Conservation (phyloP, 768 basidiomycete species). For the Saitozyma sp. region DNA sequence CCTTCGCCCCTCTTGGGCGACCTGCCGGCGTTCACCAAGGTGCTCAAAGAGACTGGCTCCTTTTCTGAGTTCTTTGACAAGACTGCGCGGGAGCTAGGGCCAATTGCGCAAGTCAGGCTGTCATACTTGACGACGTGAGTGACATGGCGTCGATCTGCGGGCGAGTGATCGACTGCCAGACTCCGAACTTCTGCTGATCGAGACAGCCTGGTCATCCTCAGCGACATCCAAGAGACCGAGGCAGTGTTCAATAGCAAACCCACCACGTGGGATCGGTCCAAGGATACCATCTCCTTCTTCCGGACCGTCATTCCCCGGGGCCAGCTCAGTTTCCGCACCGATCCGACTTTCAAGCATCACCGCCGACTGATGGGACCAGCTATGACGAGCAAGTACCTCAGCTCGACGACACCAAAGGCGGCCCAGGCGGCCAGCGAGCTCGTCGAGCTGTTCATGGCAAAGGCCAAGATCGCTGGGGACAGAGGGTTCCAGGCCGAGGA, state of each 20-base stretch:
- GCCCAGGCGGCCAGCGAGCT: slow-evolving; percentile 21
- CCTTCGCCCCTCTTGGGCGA: slow-evolving; percentile 32
- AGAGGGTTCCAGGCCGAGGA: slow-evolving; percentile 21
- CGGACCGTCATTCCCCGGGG: slow-evolving; percentile 29
- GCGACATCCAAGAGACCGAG: too few relatives aligned
- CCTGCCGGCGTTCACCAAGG: slow-evolving; percentile 8
- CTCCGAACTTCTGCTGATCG: too few relatives aligned
- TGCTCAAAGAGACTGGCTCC: slow-evolving; percentile 4
- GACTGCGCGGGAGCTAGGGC: slow-evolving; percentile 16
- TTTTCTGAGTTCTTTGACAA: slow-evolving; percentile 21
- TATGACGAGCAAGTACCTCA: slow-evolving; percentile 45
- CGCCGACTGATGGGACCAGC: slow-evolving; percentile 38
- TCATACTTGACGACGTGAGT: slow-evolving; percentile 24
- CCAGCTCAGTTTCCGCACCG: slow-evolving; percentile 35
- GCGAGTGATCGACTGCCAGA: too few relatives aligned
- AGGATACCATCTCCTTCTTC: slow-evolving; percentile 30
- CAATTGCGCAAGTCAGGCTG: slow-evolving; percentile 34
- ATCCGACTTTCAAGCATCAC: slow-evolving; percentile 38
- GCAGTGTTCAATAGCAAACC: too few relatives aligned
- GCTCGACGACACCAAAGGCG: slow-evolving; percentile 29
- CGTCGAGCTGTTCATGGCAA: slow-evolving; percentile 28
- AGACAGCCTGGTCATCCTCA: too few relatives aligned
- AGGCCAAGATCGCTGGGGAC: slow-evolving; percentile 14
- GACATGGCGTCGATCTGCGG: too few relatives aligned
- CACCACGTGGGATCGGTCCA: slow-evolving; percentile 28